Evolutionary conservation across 208 protist genomes (phyloP), one percentile per base, ranked within the genome.

Genomic region (Trypanosoma cruzi): DNA sequence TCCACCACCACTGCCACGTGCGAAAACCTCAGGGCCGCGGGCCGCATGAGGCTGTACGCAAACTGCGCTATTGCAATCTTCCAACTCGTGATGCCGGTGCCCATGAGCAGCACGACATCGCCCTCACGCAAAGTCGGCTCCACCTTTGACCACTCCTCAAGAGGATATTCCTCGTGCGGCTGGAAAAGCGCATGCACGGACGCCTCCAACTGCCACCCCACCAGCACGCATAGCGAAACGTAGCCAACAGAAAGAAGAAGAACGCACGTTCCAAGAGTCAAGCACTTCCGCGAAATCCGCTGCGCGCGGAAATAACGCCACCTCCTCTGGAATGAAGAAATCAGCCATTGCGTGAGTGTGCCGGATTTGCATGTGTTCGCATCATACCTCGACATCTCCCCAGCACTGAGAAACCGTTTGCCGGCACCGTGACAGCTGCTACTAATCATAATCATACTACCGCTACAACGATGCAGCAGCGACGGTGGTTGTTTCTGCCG

Each of bases 1-100:
- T 83, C 78, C 28, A 93, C 87, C 14, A 95, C 89, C n/a, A 95
- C 87, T 37, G 82, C 85, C 18, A 91, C 85, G 63, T 95, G 89
- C 44, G 89, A 95, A 74, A 93, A 95, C 6, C 82, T 82, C 71
- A 95, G 44, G 29, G 84, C 80, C 0, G 76, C 59, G 0, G 86
- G 75, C 10, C 63, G 71, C 67, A 89, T 56, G 36, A 76, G 49
- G 60, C 70, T 75, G 29, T 79, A 75, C 26, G 69, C 63, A 50
- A 89, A 85, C 75, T 91, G 85, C 13, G 83, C 69, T 2, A 71
- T 79, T 1, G 71, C 60, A 48, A 93, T 95, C 49, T 50, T 66
- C 71, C 79, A 81, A 62, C 86, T 93, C 68, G 84, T 74, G 4
- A 53, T 40, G 28, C 85, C 86, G 6, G 37, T 77, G 26, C 89